These are phyloP conservation scores for Scleromitrula shiraiana DNA, from an alignment of 2,329 filamentous ascomycete genomes.

Conservation along the genomic window DNA sequence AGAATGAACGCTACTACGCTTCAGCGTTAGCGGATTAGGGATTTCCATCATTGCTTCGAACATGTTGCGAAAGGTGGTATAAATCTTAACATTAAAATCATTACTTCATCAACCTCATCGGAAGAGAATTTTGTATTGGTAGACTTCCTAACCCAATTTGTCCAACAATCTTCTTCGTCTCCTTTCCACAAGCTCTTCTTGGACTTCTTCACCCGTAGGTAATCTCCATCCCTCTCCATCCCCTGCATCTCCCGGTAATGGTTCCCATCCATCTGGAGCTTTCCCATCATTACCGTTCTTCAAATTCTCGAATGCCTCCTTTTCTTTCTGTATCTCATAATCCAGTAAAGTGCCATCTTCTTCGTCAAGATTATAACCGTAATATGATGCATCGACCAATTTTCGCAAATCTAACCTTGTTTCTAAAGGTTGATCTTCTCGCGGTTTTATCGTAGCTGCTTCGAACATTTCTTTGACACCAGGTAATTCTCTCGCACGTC, in stretches of 20 bases:
- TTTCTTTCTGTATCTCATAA: conserved; percentile 79
- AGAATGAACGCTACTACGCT: no score
- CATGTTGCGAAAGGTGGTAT: no score
- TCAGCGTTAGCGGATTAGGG: no score
- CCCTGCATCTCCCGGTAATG: conserved; percentile 77
- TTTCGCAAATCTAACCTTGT: conserved; percentile 59
- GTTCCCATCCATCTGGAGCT: conserved; percentile 66
- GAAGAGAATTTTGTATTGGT: no score
- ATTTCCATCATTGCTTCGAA: no score
- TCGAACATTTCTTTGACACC: conserved; percentile 97
- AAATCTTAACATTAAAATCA: no score
- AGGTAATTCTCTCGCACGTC: conserved; percentile 78
- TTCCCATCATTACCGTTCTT: conserved; percentile 48
- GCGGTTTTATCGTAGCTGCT: conserved; percentile 53
- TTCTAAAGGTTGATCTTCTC: conserved; percentile 55
- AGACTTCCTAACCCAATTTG: conserved; percentile 40
- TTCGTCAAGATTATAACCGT: conserved; percentile 88
- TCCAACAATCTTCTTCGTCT: conserved; percentile 77
- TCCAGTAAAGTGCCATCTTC: conserved; percentile 74
- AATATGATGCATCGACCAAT: conserved; percentile 88
- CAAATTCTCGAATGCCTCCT: conserved; percentile 66
- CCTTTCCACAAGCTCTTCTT: conserved; percentile 83
- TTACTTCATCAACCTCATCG: no score
- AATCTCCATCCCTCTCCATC: conserved; percentile 77
- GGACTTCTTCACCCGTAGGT: conserved; percentile 85